Evolutionary conservation across 2,329 filamentous ascomycete genomes (phyloP), one percentile per base, ranked within the genome.

Genomic region (Cladosporium velox): DNA sequence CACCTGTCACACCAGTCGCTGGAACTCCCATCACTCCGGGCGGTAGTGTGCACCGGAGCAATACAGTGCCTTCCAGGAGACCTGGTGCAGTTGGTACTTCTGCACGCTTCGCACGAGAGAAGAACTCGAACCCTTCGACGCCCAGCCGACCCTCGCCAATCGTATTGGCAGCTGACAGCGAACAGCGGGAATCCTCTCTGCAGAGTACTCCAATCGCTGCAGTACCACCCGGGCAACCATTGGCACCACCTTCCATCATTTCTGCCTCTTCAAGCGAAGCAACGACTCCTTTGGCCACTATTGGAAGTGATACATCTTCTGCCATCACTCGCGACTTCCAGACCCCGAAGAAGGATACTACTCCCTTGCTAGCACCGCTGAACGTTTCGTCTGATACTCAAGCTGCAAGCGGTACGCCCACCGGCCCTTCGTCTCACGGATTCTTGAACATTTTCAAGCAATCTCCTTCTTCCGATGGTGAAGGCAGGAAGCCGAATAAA

Each of bases 51-150:
- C 86, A 89, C 73, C 82, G 89, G 70, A 97, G 94, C 79, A 98
- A 98, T 76, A 99, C 95, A 3, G 84, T 98, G 15, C 95, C 95
- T 0, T 95, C 94, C 0, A 96, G 96, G 76, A 90, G 91, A 76
- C 68, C 67, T 30, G 75, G 71, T 24, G 95, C 92, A 8, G 88
- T 87, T 10, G 78, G 93, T 52, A 83, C 87, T 49, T 85, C 88
- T 1, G 85, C 86, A 6, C 86, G 90, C n/a, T 91, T 93, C 72
- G 84, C 72, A 30, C 71, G 74, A 12, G 74, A 86, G 35, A 84
- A 84, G 72, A 79, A 83, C 44, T 82, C 84, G 4, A 83, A 85
- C 35, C 79, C 86, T 24, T 81, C 84, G 11, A 83, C 85, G 0
- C 82, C 84, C 11, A 81, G 67, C 41, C 66, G 71, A 12, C 67